Evolutionary conservation across 192 early-diverging fungal genomes (phyloP), one percentile per base, ranked within the genome.

Genomic region (Coemansia sp.): DNA sequence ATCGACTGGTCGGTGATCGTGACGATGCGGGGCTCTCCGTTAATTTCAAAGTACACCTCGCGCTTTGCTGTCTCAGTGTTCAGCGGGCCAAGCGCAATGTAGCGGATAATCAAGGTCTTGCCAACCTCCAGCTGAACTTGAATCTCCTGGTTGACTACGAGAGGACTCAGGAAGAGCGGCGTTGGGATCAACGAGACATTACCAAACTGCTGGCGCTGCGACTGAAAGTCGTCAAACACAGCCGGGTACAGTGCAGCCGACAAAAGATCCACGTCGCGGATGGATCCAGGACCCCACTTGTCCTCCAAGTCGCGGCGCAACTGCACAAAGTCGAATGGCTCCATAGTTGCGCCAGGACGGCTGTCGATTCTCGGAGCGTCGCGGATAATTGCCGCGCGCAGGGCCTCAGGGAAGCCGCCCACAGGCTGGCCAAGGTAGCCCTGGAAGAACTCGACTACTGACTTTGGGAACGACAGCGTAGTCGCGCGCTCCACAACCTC

Each of bases 371-470:
- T 82, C 26, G 85, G 81, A 38, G 90, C 71, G 29, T 88, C 83
- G 64, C 86, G 84, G 64, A 98, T 86, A 58, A 98, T 93, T 29
- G 87, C 75, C 6, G 84, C 83, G 26, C 94, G 88, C 56, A 98
- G 78, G 29, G 88, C 89, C 68, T 98, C 93, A 11, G 91, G 92
- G 87, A 95, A 98, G 41, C 95, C 95, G 67, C 92, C 94, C 61
- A 91, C 87, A 17, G 95, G 95, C 74, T 93, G 88, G 46, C 95
- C 95, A 17, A 98, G 83, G 72, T 88, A 92, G 37, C 95, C 95
- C 77, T 97, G 94, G 86, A 93, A 98, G 74, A 95, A 98, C 75
- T 97, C 95, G 12, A 98, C 84, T 11, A 98, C 92, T 26, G 91
- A 93, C 36, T 87, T 87, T 18, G 95, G 95, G 87, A 98, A 97